Base-by-base conservation (phyloP, 306 rosid species). In the Mimosa bimucronata region DNA sequence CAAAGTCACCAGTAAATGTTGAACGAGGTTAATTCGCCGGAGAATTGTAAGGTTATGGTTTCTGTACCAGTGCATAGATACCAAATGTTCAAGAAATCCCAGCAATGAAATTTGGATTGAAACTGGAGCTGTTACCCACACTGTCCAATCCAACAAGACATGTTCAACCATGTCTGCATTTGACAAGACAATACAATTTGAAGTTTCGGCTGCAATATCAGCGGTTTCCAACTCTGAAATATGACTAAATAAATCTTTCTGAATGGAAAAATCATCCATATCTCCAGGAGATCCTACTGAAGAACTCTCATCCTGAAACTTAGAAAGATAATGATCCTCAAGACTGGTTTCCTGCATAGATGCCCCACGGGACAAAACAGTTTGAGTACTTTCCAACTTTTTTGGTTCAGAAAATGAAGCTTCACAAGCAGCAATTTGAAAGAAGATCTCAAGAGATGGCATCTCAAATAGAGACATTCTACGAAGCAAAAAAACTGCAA, bases 151-250 rank as follows among this genome's bases (percentile, higher is more conserved):
- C 92, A 96, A 83, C 79, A 96, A 87, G 82, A 96, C 99, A 84
- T 96, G 99, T 83, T 96, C 99, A 71, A 96, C 99, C 99, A 96
- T 96, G 87, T 96, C 99, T 66, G 98, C 92, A 86, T 96, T 96
- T 83, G 99, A 90, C 89, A 96, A 87, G 67, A 96, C 99, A 73
- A 96, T 88, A 84, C 99, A 96, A 87, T 96, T 96, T 53, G 98
- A 96, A 83, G 98, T 93, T 86, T 96, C 97, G 82, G 89, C 89
- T 0, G 83, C 83, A 70, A 89, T 87, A 81, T 93, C 98, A 78
- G 89, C 80, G 86, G 82, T 86, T 88, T 96, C 99, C 79, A 96
- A 88, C 92, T 91, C 99, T n/a, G 97, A 96, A 60, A 96, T 85
- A 84, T 91, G 97, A 83, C 99, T 96, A 75, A 86, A 91, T 58